Evolutionary conservation across 352 stramenopile genomes (phyloP), one percentile per base, ranked within the genome.

Genomic region (Pythium rishiriense): DNA sequence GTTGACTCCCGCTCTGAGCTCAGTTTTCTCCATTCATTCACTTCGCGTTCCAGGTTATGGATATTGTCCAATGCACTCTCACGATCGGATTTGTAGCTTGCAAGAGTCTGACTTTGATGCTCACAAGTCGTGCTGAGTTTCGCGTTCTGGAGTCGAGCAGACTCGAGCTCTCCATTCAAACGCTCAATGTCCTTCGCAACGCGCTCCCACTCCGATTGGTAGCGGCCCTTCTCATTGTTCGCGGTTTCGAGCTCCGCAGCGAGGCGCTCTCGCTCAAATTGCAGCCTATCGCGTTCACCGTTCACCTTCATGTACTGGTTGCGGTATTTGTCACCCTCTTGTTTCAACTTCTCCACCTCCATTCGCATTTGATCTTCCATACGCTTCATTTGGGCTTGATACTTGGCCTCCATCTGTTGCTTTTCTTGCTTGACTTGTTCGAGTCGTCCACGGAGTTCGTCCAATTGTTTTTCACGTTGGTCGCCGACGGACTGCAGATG

Each of bases 321-420:
- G 1, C 78, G 78, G 19, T 86, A 85, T 58, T 77, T 88, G 22
- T 88, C 78, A 39, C 72, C 78, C 48, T 91, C 78, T 10, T 75
- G 63, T 22, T 81, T 69, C 11, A 87, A 48, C 62, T 82, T 71
- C 31, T 87, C 63, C 46, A 88, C 64, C 46, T 85, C 72, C 14
- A 65, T 48, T 25, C 83, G 69, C 64, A 88, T 73, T 49, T 88
- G 73, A 26, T 85, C 77, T n/a, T 90, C 81, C 74, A 88, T 86
- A 6, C 67, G 56, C 66, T 86, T 83, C 15, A 81, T 45, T 52
- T 87, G 82, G 12, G 55, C 50, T 64, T 87, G 73, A 29, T 74
- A 82, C 14, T 74, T 73, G 28, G 53, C 62, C 42, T 89, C 78
- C 29, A 70, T 41, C 1, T 64, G 53, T 49, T 83, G 72, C 48